Conservation (phyloP, 208 protist species). For the Leishmania tarentolae region DNA sequence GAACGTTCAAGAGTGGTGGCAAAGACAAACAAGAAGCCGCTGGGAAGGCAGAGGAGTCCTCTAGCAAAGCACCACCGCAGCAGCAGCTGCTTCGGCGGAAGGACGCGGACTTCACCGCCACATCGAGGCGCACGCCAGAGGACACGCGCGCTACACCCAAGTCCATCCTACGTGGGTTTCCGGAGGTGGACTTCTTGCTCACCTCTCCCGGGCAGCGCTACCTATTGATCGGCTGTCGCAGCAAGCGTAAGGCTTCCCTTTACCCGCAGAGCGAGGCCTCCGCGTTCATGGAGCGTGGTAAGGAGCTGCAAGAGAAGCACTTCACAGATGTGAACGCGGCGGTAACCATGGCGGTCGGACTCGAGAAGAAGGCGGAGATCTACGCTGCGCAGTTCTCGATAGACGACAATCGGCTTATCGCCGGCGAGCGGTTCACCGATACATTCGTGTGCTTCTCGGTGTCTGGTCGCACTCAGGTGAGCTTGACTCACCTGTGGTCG, state of each 20-base stretch:
- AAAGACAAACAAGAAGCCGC: not conserved
- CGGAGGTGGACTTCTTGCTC: slow-evolving; percentile 63
- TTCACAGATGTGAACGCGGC: slow-evolving; percentile 43
- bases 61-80: not conserved
- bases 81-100: not conserved
- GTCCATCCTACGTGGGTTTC: slow-evolving; percentile 60
- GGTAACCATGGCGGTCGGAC: slow-evolving; percentile 36
- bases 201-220: slow-evolving; percentile 64
- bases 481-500: slow-evolving; percentile 37
- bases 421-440: slow-evolving; percentile 70
- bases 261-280: slow-evolving; percentile 53
- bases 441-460: slow-evolving; percentile 63
- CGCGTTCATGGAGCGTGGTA: slow-evolving; percentile 54
- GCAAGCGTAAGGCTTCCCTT: slow-evolving; percentile 57
- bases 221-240: slow-evolving; percentile 67
- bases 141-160: slow-evolving; percentile 26
- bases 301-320: slow-evolving; percentile 60
- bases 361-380: slow-evolving; percentile 58
- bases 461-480: slow-evolving; percentile 37
- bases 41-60: not conserved
- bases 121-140: slow-evolving; percentile 25
- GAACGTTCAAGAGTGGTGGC: not conserved
- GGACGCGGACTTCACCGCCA: slow-evolving; percentile 23
- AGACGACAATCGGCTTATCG: slow-evolving; percentile 55
- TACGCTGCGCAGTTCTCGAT: slow-evolving; percentile 55